Evolutionary conservation across 805 yeast genomes (phyloP), one percentile per base, ranked within the genome.

Genomic region (Ogataea trehaloabstinens): DNA sequence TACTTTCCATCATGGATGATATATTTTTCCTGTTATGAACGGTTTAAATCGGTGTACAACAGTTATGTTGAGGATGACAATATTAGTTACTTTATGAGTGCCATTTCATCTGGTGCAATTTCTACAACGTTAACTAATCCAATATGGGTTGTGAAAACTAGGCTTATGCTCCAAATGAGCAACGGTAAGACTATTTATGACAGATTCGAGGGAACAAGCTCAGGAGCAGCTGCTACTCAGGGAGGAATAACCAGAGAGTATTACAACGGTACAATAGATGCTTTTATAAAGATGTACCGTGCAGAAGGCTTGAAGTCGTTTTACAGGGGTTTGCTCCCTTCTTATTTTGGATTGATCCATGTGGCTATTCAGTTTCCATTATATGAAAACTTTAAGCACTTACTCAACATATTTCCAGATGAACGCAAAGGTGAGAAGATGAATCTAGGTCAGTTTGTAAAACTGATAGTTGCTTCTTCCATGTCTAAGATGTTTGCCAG

Each of bases 1-100:
- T 93, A 93, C 62, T 80, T 93, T 52, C 99, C 99, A 12, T 88
- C 97, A 0, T 93, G 99, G 99, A 89, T 89, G 72, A 85, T 93
- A 33, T 93, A 93, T 60, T 93, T 93, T 64, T 75, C 91, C 6
- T 85, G 89, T 22, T 93, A 93, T 61, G 98, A 91, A 56, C 67
- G 74, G 40, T 81, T 89, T 19, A 90, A 89, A 58, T 54, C 61
- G 31, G 56, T 71, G 34, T 58, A 49, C 37, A 35, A 50, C 12
- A 33, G 34, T 8, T 19, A 42, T 12, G 47, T 53, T 3, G 37
- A 47, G 13, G 60, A 61, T 37, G 62, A 56, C 13, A 60, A 57
- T 19, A 13, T 58, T 24, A 60, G 61, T 37, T 79, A 76, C 52
- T 74, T 74, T 48, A 62, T 66, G 31, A 68, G 78, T 37, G 97